Conservation (phyloP, 345 rosid species). For the Nephelium lappaceum region DNA sequence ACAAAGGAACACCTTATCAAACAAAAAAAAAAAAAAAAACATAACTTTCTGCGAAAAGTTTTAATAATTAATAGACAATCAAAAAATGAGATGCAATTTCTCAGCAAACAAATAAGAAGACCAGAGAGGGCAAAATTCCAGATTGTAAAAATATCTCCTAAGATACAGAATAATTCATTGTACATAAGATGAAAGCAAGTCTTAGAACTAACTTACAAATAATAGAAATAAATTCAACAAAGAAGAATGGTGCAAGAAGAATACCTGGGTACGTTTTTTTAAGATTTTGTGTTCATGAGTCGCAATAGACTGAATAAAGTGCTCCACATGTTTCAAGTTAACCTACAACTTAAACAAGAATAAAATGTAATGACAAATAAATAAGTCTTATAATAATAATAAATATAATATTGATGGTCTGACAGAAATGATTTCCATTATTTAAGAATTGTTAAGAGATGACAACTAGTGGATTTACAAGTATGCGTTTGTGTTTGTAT, state of each 20-base stretch:
- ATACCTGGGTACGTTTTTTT: conserved; percentile 18
- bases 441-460: neutral
- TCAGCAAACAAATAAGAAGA: neutral
- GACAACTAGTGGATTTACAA: neutral
- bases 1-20: neutral
- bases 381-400: neutral
- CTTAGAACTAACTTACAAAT: neutral
- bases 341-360: conserved; percentile 15
- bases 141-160: neutral
- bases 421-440: neutral
- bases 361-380: neutral
- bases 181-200: neutral
- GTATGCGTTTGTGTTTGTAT: neutral
- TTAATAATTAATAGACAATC: neutral
- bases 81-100: neutral
- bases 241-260: neutral
- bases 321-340: conserved; percentile 29
- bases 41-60: neutral
- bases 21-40: neutral
- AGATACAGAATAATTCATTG: neutral
- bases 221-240: neutral
- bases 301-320: conserved; percentile 28
- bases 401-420: neutral
- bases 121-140: neutral
- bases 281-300: conserved; percentile 18